Conservation (phyloP, 2,329 filamentous ascomycete species). For the Penicillium palitans region DNA sequence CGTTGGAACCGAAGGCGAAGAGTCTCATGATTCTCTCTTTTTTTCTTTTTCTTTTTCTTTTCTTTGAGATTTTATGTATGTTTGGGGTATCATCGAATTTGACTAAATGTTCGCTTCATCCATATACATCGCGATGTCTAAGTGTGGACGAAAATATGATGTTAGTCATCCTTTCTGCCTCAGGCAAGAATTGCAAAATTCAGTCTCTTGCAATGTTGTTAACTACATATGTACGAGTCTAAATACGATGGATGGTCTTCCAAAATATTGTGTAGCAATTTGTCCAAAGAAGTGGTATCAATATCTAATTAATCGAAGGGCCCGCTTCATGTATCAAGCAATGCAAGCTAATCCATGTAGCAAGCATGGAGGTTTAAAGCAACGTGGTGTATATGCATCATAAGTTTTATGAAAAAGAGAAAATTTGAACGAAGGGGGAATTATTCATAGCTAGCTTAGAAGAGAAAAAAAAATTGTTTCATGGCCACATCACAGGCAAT, state of each 20-base stretch:
- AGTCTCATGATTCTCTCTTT: slow-evolving; percentile 42
- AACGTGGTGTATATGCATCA: slow-evolving; percentile 9
- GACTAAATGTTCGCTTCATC: neutral
- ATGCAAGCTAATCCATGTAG: slow-evolving; percentile 17
- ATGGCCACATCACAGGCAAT: neutral
- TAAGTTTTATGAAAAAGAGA: slow-evolving; percentile 3
- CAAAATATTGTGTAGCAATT: neutral
- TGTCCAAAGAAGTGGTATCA: slow-evolving; percentile 22
- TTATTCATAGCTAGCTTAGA: slow-evolving; percentile 3
- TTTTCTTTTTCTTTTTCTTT: neutral
- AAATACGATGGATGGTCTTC: neutral
- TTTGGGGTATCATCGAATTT: neutral
- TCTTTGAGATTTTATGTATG: neutral
- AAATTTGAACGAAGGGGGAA: slow-evolving; percentile 9
- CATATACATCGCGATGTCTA: neutral
- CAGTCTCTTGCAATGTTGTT: neutral
- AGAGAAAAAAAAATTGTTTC: neutral
- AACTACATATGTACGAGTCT: neutral
- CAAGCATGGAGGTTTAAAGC: slow-evolving; percentile 8
- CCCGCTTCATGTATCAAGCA: slow-evolving; percentile 18
- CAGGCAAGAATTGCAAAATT: neutral
- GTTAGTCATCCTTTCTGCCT: slow-evolving; percentile 5
- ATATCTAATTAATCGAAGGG: slow-evolving; percentile 19
- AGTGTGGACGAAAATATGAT: neutral
- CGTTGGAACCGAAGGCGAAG: slow-evolving; percentile 74